Base-by-base conservation (phyloP, 2,329 filamentous ascomycete genomes). In the Colletotrichum destructivum region DNA sequence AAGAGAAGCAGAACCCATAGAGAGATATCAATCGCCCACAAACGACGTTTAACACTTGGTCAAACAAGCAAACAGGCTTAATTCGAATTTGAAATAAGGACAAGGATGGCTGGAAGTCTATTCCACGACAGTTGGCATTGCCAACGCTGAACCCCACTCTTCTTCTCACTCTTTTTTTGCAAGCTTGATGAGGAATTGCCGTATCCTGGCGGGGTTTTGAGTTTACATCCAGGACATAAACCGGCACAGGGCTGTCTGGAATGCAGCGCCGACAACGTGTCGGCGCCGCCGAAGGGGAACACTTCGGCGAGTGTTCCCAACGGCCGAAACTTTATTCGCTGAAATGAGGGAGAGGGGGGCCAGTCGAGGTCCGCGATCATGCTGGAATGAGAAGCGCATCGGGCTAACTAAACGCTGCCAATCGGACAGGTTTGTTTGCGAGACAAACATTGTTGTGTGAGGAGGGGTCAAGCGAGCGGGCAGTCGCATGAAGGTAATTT, bases 91-190 rank as follows among this genome's bases (percentile, higher is more conserved):
- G 18, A 51, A 35, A 49, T 42, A 40, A 31, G 21, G 13, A 15
- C 69, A 54, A 51, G 69, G 65, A 59, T 59, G 6, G 4, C 7
- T 12, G 8, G 59, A 69, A 64, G 59, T 31, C 40, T 60, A 61
- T 64, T 61, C n/a, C 18, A 13, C 23, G n/a, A 60, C 65, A 52
- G 26, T n/a, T 18, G 31, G 47, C 51, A 13, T 13, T 40, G 16
- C 2, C 12, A 11, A n/a, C 40, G 16, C 2, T 13, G 21, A 13
- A 49, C 38, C 31, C 66, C 47, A 18, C 60, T 49, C n/a, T 35
- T 11, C 35, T 9, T 9, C 9, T 38, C 9, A 38, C 35, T 38
- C 35, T 38, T 18, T 42, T 38, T 18, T 42, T 46, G 44, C 26
- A 56, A 40, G 16, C 11, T 38, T 12, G 21, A 21, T 42, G 31